Evolutionary conservation across 805 yeast species (phyloP).

Genomic region (Nakazawaea ishiwadae): DNA sequence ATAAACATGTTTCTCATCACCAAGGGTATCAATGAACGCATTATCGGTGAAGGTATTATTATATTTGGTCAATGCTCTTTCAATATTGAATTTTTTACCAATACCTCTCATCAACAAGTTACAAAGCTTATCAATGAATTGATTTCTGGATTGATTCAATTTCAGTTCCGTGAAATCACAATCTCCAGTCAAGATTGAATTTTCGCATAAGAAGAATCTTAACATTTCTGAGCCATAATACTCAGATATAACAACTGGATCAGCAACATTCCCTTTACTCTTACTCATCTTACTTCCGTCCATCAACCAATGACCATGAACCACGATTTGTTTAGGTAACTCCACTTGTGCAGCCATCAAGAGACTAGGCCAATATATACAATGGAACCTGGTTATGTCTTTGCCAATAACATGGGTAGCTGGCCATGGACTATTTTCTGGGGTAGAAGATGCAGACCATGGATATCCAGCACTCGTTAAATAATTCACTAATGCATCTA

Average conservation of each 20-base stretch:
- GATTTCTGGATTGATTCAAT: conserved; percentile 49
- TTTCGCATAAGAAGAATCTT: conserved; percentile 71
- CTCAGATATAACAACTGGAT: conserved; percentile 65
- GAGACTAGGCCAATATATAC: conserved; percentile 92
- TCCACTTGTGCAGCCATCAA: conserved; percentile 75
- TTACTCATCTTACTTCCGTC: conserved; percentile 93
- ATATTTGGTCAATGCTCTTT: conserved; percentile 33
- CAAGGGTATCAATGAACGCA: conserved; percentile 3
- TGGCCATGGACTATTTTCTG: conserved; percentile 20
- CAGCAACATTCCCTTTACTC: conserved; percentile 88
- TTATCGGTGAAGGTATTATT: conserved; percentile 3
- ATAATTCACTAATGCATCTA: conserved; percentile 89
- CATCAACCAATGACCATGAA: conserved; percentile 93
- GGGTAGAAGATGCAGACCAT: conserved; percentile 14
- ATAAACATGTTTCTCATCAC: conserved; percentile 14
- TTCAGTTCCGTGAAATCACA: conserved; percentile 68
- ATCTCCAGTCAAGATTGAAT: conserved; percentile 71
- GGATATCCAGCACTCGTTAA: conserved; percentile 69
- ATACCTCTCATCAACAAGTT: conserved; percentile 74
- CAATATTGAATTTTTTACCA: conserved; percentile 60
- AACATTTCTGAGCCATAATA: conserved; percentile 69
- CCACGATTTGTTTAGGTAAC: conserved; percentile 70
- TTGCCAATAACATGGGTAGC: conserved; percentile 87
- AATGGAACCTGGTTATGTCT: conserved; percentile 85
- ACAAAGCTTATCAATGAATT: conserved; percentile 77